phyloP scores from a whole-genome alignment of 2,329 filamentous ascomycete genomes.

The Sporothrix brunneoviolacea region DNA sequence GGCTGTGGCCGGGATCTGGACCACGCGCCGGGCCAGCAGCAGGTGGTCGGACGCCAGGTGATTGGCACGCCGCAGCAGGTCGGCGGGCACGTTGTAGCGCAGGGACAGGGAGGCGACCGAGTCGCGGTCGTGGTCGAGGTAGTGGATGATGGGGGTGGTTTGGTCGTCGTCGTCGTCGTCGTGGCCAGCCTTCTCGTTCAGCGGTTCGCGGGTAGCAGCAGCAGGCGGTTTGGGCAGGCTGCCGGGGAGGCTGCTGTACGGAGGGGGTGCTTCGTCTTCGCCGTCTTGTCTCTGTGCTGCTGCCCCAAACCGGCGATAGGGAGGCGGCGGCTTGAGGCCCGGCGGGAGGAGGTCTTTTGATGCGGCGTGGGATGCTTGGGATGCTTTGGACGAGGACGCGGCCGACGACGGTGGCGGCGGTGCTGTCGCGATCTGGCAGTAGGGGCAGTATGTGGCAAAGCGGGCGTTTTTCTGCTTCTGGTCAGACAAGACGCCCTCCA shows the following conservation, averaged over 20 bases:
- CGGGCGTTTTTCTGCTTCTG: constrained; percentile 57
- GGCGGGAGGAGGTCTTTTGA: constrained; percentile 41
- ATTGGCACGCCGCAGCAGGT: constrained; percentile 59
- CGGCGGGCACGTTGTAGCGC: constrained; percentile 61
- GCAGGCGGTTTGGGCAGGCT: neutral
- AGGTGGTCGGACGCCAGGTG: constrained; percentile 62
- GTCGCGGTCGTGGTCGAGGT: constrained; percentile 64
- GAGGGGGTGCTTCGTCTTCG: constrained; percentile 12
- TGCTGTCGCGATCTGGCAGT: constrained; percentile 64
- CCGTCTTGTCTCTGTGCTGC: no score
- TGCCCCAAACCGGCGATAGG: constrained; percentile 41
- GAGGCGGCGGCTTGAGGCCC: constrained; percentile 61
- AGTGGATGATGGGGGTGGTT: constrained; percentile 64
- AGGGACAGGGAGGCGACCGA: constrained; percentile 62
- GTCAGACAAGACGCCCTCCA: neutral
- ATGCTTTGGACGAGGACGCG: neutral
- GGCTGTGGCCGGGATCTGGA: constrained; percentile 55
- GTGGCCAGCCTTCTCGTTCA: neutral
- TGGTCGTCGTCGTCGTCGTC: constrained; percentile 17
- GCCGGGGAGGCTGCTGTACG: constrained; percentile 7
- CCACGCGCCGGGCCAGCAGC: constrained; percentile 58
- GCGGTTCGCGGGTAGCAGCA: neutral
- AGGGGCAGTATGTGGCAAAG: constrained; percentile 63
- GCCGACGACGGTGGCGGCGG: constrained; percentile 20
- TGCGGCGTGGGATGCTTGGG: neutral